These are phyloP conservation scores for Talaromyces ruber DNA, from an alignment of 495 filamentous ascomycete species.

Conservation along the genomic window DNA sequence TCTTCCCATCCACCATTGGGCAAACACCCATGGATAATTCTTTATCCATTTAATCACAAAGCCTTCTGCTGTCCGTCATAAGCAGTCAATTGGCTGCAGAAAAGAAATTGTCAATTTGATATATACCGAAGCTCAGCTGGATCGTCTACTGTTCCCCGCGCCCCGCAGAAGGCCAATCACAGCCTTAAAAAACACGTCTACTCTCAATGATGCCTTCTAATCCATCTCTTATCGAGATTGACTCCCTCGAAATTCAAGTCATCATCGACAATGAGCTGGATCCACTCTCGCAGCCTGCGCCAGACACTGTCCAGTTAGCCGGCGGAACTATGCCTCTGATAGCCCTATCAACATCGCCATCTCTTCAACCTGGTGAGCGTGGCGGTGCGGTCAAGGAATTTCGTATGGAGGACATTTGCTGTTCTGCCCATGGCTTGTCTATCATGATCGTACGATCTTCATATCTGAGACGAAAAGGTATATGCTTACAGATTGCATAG, in stretches of 20 bases:
- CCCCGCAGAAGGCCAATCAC: background rate
- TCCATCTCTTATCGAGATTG: constrained; percentile 32
- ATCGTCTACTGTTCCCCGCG: background rate
- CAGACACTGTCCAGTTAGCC: constrained; percentile 37
- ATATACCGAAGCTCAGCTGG: background rate
- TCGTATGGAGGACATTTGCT: constrained; percentile 50
- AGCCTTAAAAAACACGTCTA: background rate
- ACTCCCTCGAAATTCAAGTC: constrained; percentile 36
- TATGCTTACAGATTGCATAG: constrained; percentile 15
- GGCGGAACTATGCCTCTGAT: constrained; percentile 30
- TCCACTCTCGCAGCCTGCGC: constrained; percentile 40
- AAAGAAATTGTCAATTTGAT: background rate
- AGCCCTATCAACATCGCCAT: constrained; percentile 17
- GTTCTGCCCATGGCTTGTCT: constrained; percentile 51
- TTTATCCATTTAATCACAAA: background rate
- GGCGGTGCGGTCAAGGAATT: constrained; percentile 38
- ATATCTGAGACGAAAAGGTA: background rate
- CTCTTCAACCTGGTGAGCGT: constrained; percentile 20
- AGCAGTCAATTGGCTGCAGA: background rate
- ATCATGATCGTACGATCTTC: constrained; percentile 38
- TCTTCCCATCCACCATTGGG: background rate
- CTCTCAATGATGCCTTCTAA: background rate
- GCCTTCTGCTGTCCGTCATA: too few relatives aligned
- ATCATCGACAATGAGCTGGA: constrained; percentile 54
- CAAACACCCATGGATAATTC: too few relatives aligned